Evolutionary conservation across 2,329 filamentous ascomycete species (phyloP).

Genomic region (Colletotrichum somersetense): DNA sequence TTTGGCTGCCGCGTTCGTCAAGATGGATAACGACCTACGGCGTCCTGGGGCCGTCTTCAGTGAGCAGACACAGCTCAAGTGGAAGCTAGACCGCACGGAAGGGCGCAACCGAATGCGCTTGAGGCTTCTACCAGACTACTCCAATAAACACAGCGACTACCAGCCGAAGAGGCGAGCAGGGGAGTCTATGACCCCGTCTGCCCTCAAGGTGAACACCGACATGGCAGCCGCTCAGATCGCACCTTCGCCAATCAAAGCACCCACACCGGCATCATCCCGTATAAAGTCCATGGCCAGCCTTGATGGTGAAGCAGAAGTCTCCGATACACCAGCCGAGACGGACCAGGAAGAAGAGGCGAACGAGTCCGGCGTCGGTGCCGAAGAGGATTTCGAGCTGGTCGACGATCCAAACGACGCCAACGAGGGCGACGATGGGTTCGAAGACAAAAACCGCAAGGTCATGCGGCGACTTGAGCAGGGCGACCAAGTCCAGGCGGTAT

Average conservation of each 20-base stretch:
- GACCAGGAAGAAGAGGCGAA: constrained; percentile 47
- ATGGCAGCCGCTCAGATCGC: constrained; percentile 31
- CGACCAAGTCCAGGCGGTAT: constrained; percentile 92
- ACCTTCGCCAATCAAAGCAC: constrained; percentile 44
- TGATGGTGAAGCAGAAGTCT: constrained; percentile 33
- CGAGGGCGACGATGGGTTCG: constrained; percentile 81
- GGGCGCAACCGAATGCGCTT: constrained; percentile 95
- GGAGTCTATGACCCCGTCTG: constrained; percentile 32
- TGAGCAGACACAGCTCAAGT: constrained; percentile 74
- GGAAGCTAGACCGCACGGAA: constrained; percentile 96
- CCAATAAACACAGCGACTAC: constrained; percentile 77
- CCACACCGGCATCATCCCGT: constrained; percentile 43
- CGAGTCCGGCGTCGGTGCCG: constrained; percentile 60
- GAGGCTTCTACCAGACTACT: constrained; percentile 83
- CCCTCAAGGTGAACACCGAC: constrained; percentile 43
- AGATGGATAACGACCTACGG: constrained; percentile 82
- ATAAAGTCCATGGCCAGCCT: constrained; percentile 43
- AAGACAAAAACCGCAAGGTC: constrained; percentile 98
- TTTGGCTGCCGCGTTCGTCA: constrained; percentile 79
- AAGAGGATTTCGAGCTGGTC: constrained; percentile 96
- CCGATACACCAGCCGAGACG: constrained; percentile 43
- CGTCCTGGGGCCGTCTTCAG: constrained; percentile 87
- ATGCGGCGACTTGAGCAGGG: constrained; percentile 93
- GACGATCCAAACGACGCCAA: constrained; percentile 90
- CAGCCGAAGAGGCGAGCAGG: constrained; percentile 80